phyloP scores from a whole-genome alignment of 2,329 filamentous ascomycete genomes.

The Hymenoscyphus albidus region DNA sequence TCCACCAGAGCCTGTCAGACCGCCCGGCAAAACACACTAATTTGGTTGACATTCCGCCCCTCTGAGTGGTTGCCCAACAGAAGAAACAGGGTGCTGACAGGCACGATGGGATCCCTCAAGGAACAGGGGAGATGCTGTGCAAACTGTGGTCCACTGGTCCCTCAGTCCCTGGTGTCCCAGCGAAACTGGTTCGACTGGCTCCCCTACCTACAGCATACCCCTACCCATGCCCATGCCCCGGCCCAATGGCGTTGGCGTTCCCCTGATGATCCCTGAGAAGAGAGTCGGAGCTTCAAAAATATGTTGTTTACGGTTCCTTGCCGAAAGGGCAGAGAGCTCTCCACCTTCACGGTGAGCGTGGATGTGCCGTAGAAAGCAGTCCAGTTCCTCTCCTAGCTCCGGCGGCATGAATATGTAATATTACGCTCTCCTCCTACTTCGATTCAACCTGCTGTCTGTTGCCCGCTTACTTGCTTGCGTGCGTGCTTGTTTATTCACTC shows the following conservation, averaged over 20 bases:
- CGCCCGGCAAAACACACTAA: neutral
- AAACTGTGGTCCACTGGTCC: no score
- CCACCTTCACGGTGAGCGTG: neutral
- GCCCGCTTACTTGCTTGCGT: no score
- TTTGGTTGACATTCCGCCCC: neutral
- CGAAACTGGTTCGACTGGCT: neutral
- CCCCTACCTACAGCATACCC: neutral
- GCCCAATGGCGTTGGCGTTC: no score
- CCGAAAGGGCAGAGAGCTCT: neutral
- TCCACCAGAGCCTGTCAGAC: neutral
- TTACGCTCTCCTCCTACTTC: neutral
- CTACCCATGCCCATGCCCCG: no score
- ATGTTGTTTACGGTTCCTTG: slow-evolving; percentile 1
- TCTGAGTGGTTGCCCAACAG: neutral
- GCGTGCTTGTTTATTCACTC: neutral
- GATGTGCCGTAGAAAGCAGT: neutral
- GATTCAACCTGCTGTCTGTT: neutral
- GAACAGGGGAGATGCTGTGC: neutral
- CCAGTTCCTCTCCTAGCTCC: neutral
- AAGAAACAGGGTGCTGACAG: neutral
- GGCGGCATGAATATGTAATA: slow-evolving; percentile 1
- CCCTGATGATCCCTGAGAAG: neutral
- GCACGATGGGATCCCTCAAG: neutral
- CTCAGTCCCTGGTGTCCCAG: neutral
- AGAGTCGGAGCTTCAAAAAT: neutral